A percentile compares a stretch with the other conserved stretches of the same genome.
These are phyloP conservation scores for Cordyceps fumosorosea DNA, from an alignment of 2,329 filamentous ascomycete species.

Conservation along the genomic window DNA sequence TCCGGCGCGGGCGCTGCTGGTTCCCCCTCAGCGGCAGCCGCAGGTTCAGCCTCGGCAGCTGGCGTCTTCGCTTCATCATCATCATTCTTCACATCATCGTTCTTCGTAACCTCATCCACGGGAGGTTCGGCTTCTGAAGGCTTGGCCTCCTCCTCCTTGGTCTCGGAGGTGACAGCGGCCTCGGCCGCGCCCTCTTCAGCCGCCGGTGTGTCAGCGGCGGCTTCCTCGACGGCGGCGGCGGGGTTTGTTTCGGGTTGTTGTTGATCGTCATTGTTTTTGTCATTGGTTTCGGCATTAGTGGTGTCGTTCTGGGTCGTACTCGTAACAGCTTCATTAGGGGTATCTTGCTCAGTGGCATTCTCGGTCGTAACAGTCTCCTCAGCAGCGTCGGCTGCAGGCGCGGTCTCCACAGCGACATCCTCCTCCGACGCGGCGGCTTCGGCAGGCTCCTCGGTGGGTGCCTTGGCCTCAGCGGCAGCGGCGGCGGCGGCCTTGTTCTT, in stretches of 20 bases:
- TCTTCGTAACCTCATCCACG: constrained; percentile 7
- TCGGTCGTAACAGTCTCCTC: constrained; percentile 6
- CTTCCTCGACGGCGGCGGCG: constrained; percentile 4
- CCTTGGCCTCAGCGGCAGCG: constrained; percentile 11
- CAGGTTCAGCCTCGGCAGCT: neutral
- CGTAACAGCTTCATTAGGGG: constrained; percentile 14
- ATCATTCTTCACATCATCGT: neutral
- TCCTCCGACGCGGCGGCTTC: neutral
- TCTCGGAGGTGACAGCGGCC: neutral
- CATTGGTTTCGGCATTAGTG: constrained; percentile 11
- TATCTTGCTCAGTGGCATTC: constrained; percentile 8
- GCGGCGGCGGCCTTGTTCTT: constrained; percentile 11
- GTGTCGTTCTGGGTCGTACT: constrained; percentile 13
- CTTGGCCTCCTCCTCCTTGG: neutral
- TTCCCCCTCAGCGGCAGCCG: neutral
- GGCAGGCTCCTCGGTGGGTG: constrained; percentile 3
- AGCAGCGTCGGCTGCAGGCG: neutral
- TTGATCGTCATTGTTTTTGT: constrained; percentile 10
- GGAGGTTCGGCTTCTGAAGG: neutral
- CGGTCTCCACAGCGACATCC: neutral
- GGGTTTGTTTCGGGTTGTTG: neutral
- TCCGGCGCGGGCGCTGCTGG: neutral
- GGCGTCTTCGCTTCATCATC: neutral
- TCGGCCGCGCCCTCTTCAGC: neutral
- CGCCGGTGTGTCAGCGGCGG: neutral